These are phyloP conservation scores for Irpex lacteus DNA, from an alignment of 1,284 basidiomycete genomes.

Conservation along the genomic window DNA sequence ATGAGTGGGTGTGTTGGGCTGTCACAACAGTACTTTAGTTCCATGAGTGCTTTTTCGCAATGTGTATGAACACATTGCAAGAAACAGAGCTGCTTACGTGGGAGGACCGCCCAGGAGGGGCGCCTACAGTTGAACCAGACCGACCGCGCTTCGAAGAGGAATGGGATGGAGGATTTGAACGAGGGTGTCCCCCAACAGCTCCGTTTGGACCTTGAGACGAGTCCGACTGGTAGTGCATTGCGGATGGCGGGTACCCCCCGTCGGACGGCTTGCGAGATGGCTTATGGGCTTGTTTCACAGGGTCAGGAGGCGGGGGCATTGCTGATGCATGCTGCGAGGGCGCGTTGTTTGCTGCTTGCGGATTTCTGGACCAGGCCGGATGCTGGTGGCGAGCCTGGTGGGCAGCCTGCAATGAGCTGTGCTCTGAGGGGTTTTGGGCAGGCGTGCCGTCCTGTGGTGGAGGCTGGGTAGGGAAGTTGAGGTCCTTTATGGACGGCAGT, in stretches of 20 bases:
- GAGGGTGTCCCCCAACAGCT: background rate
- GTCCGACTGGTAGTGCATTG: conserved; percentile 7
- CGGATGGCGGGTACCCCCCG: conserved; percentile 3
- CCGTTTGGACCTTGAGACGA: background rate
- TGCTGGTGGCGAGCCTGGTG: conserved; percentile 11
- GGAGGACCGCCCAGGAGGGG: conserved; percentile 33
- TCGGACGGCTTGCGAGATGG: conserved; percentile 1
- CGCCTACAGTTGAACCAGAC: conserved; percentile 29
- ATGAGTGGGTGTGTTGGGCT: conserved; percentile 21
- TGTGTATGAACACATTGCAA: conserved; percentile 21
- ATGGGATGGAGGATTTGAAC: conserved; percentile 25
- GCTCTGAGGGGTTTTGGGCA: conserved; percentile 14
- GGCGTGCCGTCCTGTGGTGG: conserved; percentile 29
- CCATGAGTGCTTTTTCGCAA: conserved; percentile 7
- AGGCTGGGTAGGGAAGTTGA: conserved; percentile 49
- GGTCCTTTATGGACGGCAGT: conserved; percentile 64
- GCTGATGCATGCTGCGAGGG: conserved; percentile 13
- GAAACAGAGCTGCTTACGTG: conserved; percentile 33
- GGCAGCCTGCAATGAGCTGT: conserved; percentile 11
- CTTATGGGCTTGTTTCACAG: conserved; percentile 7
- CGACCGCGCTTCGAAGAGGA: conserved; percentile 28
- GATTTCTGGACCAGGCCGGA: conserved; percentile 11
- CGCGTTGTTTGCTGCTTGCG: conserved; percentile 13
- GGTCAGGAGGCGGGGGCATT: conserved; percentile 22
- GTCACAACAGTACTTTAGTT: conserved; percentile 1